Conservation (phyloP, 78 protist genomes). For the Isochrysis galbana region DNA sequence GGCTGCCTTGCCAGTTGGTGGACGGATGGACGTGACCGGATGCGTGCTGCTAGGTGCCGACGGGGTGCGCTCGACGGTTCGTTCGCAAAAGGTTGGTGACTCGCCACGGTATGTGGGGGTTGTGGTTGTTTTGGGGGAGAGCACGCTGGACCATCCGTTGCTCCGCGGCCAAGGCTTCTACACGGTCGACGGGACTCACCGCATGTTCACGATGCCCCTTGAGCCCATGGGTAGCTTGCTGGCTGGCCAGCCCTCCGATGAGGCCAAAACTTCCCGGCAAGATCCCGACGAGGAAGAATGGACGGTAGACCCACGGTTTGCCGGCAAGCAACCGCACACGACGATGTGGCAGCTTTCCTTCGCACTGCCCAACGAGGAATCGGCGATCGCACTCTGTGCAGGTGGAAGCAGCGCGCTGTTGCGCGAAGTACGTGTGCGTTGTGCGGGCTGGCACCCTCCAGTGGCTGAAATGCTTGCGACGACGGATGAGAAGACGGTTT, state of each 20-base stretch:
- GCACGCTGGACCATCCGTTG: background rate
- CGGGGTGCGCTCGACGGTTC: constrained; percentile 14
- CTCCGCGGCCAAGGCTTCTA: background rate
- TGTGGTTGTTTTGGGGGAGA: background rate
- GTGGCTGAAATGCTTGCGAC: background rate
- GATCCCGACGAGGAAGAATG: background rate
- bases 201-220: constrained; percentile 20
- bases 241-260: background rate
- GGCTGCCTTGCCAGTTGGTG: background rate
- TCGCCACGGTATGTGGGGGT: background rate
- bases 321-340: background rate
- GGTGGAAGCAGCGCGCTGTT: background rate
- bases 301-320: background rate
- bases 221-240: background rate
- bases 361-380: background rate
- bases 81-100: background rate
- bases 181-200: constrained; percentile 14
- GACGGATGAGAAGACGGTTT: background rate
- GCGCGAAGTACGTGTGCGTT: background rate
- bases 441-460: background rate
- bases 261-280: background rate
- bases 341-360: constrained; percentile 19
- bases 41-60: constrained; percentile 7
- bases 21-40: background rate
- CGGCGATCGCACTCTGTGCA: background rate